Conservation (phyloP, 176 grass and related monocot species). For the Cenchrus fungigraminus region DNA sequence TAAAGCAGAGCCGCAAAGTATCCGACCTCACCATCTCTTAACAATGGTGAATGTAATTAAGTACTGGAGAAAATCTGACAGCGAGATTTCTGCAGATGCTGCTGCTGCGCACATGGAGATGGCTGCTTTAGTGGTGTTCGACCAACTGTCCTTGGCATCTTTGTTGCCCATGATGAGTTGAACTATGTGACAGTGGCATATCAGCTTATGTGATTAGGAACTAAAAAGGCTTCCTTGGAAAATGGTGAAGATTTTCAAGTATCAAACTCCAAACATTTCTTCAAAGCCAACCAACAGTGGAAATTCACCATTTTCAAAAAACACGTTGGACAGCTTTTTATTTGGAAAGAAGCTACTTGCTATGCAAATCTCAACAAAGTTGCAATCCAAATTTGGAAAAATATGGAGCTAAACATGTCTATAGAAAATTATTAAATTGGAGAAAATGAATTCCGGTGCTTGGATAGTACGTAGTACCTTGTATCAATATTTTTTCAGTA, state of each 20-base stretch:
- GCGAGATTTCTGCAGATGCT: conserved; percentile 20
- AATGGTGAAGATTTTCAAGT: neutral
- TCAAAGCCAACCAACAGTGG: neutral
- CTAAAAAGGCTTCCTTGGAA: neutral
- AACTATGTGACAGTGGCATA: neutral
- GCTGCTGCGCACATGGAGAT: conserved; percentile 33
- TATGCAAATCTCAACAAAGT: neutral
- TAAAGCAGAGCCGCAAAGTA: neutral
- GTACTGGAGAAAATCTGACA: conserved; percentile 26
- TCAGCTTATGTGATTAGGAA: neutral
- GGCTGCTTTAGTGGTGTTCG: conserved; percentile 28
- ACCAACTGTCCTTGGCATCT: conserved; percentile 26
- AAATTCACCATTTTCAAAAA: neutral
- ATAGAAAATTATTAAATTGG: neutral
- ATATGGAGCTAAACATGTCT: neutral
- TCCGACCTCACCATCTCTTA: conserved; percentile 9
- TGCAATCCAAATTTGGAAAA: too few relatives aligned
- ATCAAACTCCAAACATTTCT: neutral
- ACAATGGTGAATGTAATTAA: neutral
- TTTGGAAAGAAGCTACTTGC: neutral
- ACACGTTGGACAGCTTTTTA: neutral
- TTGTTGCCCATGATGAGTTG: neutral
- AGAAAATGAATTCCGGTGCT: neutral
- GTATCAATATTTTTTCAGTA: neutral
- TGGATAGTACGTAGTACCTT: too few relatives aligned